Percentiles rank a stretch among this genome's conserved stretches.
These are phyloP conservation scores for Calonectria pseudoreteaudii DNA, from an alignment of 2,329 filamentous ascomycete genomes.

Conservation along the genomic window DNA sequence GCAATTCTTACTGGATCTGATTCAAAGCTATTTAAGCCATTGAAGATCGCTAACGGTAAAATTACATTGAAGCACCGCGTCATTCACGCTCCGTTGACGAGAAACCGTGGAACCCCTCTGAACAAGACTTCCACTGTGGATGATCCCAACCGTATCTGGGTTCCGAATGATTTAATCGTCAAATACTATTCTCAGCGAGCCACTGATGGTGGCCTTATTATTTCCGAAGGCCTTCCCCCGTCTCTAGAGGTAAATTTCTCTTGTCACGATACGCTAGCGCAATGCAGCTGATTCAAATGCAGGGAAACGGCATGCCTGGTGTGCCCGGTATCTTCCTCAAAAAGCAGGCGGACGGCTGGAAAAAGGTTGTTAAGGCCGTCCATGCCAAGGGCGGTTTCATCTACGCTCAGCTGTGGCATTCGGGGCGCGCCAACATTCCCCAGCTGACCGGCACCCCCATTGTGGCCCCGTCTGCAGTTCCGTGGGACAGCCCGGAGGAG, in stretches of 20 bases:
- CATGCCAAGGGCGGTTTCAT: conserved; percentile 71
- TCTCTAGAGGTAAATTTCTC: conserved; percentile 48
- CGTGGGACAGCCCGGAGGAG: conserved; percentile 58
- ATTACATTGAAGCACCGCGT: conserved; percentile 63
- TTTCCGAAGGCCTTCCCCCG: conserved; percentile 61
- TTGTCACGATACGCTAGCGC: fast-evolving
- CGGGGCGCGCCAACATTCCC: conserved; percentile 53
- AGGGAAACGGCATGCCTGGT: conserved; percentile 53
- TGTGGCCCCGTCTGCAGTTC: conserved; percentile 54
- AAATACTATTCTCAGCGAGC: conserved; percentile 59
- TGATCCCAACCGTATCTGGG: conserved; percentile 52
- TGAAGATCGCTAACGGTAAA: conserved; percentile 54
- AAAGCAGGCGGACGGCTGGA: conserved; percentile 69
- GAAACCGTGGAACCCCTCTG: conserved; percentile 62
- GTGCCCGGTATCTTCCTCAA: conserved; percentile 69
- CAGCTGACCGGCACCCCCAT: conserved; percentile 51
- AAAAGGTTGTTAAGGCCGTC: conserved; percentile 68
- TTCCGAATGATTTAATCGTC: conserved; percentile 55
- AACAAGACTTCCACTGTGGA: conserved; percentile 57
- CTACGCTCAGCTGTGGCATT: conserved; percentile 70
- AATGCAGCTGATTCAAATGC: not conserved
- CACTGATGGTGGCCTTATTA: conserved; percentile 54
- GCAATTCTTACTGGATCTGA: conserved; percentile 14
- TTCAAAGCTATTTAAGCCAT: conserved; percentile 47
- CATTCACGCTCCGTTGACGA: conserved; percentile 63